Percentiles rank a stretch among this genome's conserved stretches.
These are phyloP conservation scores for Cubamyces lactineus DNA, from an alignment of 768 basidiomycete species.

Conservation along the genomic window DNA sequence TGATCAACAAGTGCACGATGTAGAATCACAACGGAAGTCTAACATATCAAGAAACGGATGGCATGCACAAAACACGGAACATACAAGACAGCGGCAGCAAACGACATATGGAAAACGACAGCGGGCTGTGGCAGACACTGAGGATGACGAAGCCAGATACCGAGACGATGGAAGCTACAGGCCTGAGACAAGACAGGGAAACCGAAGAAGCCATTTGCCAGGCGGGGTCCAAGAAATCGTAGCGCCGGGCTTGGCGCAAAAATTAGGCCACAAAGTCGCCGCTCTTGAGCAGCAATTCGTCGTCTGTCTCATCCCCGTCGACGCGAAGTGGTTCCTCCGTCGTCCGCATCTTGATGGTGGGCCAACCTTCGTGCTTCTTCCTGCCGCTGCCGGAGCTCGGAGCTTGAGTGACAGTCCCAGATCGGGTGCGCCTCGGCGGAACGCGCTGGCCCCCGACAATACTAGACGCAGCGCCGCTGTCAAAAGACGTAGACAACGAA, in stretches of 20 bases:
- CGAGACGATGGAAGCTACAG: no score
- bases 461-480: slow-evolving; percentile 1
- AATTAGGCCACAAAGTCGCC: slow-evolving; percentile 16
- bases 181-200: neutral
- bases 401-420: slow-evolving; percentile 47
- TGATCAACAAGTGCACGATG: no score
- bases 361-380: slow-evolving; percentile 22
- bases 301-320: slow-evolving; percentile 30
- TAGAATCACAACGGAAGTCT: no score
- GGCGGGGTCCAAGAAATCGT: neutral
- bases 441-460: neutral
- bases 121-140: no score
- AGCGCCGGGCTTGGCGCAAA: neutral
- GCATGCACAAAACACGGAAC: no score
- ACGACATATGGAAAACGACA: neutral
- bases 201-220: neutral
- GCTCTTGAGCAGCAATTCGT: slow-evolving; percentile 31
- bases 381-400: slow-evolving; percentile 7
- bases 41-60: no score
- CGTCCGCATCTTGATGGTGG: slow-evolving; percentile 32
- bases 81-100: neutral
- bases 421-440: slow-evolving; percentile 46
- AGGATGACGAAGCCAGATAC: no score
- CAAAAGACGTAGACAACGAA: slow-evolving; percentile 19
- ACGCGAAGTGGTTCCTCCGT: slow-evolving; percentile 29